A percentile compares a stretch with the other conserved stretches of the same genome.
Evolutionary conservation across 768 basidiomycete genomes (phyloP).

Genomic region (Gloeopeniophorella convolvens): DNA sequence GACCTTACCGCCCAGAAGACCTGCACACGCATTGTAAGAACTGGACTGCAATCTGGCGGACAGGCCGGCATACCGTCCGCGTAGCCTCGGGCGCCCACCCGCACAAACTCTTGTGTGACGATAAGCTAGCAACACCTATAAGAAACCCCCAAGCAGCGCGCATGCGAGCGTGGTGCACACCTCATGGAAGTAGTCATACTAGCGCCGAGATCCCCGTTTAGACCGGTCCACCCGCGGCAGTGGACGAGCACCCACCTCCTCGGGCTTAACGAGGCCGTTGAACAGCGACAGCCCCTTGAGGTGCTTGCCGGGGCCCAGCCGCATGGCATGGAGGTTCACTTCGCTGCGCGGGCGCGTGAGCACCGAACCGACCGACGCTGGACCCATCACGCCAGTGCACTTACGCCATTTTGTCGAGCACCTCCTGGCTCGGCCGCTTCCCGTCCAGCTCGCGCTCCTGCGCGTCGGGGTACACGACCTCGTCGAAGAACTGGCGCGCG

Average conservation of each 20-base stretch:
- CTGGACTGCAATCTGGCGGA: constrained; percentile 32
- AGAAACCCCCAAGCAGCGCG: not conserved
- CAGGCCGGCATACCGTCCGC: constrained; percentile 43
- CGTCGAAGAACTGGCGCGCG: constrained; percentile 61
- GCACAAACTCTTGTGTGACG: constrained; percentile 28
- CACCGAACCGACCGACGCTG: constrained; percentile 21
- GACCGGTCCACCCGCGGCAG: not conserved
- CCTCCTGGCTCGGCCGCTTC: constrained; percentile 73
- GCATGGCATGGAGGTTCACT: constrained; percentile 79
- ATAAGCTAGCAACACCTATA: constrained; percentile 23
- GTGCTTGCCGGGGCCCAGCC: constrained; percentile 90
- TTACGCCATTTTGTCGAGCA: constrained; percentile 81
- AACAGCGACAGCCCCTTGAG: constrained; percentile 72
- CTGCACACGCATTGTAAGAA: not conserved
- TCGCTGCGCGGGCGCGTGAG: constrained; percentile 35
- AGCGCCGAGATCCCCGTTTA: not conserved
- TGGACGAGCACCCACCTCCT: constrained; percentile 38
- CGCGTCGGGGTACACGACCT: constrained; percentile 47
- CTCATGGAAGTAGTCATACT: constrained; percentile 90
- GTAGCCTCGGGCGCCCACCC: constrained; percentile 72
- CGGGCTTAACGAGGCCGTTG: constrained; percentile 68
- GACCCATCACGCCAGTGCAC: constrained; percentile 12
- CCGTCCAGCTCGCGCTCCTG: constrained; percentile 75
- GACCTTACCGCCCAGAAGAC: constrained; percentile 66
- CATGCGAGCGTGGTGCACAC: constrained; percentile 26